These are phyloP conservation scores for Gamarada debralockiae DNA, from an alignment of 495 filamentous ascomycete genomes.

Conservation along the genomic window DNA sequence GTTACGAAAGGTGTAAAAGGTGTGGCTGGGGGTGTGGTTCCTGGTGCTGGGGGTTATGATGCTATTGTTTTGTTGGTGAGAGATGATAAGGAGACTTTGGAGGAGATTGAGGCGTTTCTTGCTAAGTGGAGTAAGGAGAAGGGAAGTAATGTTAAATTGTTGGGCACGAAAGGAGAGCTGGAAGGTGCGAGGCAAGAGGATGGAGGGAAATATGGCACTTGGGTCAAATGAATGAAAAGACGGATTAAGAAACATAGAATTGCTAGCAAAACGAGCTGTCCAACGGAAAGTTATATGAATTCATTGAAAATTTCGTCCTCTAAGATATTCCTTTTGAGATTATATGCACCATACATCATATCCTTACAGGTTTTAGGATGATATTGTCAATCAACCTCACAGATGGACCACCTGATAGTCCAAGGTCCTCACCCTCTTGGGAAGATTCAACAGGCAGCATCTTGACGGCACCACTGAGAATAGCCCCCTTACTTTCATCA, in stretches of 20 bases:
- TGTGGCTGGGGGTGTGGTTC: slow-evolving; percentile 87
- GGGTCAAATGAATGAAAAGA: no score
- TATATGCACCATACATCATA: background rate
- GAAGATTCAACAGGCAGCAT: slow-evolving; percentile 78
- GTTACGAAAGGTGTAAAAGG: slow-evolving; percentile 57
- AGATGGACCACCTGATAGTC: slow-evolving; percentile 58
- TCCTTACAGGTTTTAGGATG: slow-evolving; percentile 52
- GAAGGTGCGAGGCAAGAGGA: slow-evolving; percentile 73
- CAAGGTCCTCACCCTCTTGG: slow-evolving; percentile 65
- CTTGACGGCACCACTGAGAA: slow-evolving; percentile 85
- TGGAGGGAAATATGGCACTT: background rate
- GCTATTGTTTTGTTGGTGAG: slow-evolving; percentile 76
- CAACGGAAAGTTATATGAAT: no score
- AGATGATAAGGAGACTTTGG: slow-evolving; percentile 66
- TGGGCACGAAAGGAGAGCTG: slow-evolving; percentile 83
- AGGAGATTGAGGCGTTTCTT: slow-evolving; percentile 59
- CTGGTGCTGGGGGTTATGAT: slow-evolving; percentile 93
- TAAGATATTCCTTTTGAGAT: no score
- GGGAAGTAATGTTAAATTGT: slow-evolving; percentile 67
- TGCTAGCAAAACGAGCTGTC: no score
- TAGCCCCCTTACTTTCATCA: slow-evolving; percentile 63
- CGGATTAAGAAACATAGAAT: no score
- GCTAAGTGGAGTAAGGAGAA: slow-evolving; percentile 61
- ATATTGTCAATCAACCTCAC: slow-evolving; percentile 96
- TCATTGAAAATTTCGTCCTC: no score